Base-by-base conservation (phyloP, 805 yeast species). In the Monosporozyma servazzii region DNA sequence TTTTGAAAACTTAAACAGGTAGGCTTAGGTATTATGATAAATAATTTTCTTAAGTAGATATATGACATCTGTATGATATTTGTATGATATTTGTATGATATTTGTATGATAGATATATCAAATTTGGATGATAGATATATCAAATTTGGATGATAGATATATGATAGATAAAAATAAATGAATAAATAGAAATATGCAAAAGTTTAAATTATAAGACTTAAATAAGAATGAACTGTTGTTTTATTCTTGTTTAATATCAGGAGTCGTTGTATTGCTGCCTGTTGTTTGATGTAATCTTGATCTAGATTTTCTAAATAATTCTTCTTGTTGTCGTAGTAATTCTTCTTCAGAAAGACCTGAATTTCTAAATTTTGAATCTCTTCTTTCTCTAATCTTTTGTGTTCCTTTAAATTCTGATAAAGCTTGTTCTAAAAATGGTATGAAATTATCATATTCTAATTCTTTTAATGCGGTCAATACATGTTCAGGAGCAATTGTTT, bases 401-500 rank as follows among this genome's bases (percentile, higher is more conserved):
- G 83, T 77, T 61, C 89, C 96, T 69, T 88, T 90, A 70, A 90
- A 96, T 58, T 90, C 96, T 44, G 75, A 79, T 56, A 91, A 74
- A 21, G 87, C 87, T 56, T 84, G 82, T 61, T 86, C 84, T 45
- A 93, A 79, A 27, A 88, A 84, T 36, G 85, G 90, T 48, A 93
- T 75, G 66, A 91, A 93, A 53, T 87, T 89, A 29, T 76, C 77
- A 67, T 88, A 93, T 27, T 96, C 99, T 51, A 93, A 74, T 61
- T 86, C 96, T 54, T 80, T 82, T 45, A 93, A 71, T 0, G 98
- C 97, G 62, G 84, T 86, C 56, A 91, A 77, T 39, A 93, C 97
- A 65, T 93, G 99, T 66, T 93, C 99, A 1, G 96, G 85, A 0
- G 96, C 95, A 44, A 93, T 93, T 2, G 99, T 93, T 69, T 93